Evolutionary conservation across 768 basidiomycete species (phyloP).

Genomic region (Hebeloma cylindrosporum): DNA sequence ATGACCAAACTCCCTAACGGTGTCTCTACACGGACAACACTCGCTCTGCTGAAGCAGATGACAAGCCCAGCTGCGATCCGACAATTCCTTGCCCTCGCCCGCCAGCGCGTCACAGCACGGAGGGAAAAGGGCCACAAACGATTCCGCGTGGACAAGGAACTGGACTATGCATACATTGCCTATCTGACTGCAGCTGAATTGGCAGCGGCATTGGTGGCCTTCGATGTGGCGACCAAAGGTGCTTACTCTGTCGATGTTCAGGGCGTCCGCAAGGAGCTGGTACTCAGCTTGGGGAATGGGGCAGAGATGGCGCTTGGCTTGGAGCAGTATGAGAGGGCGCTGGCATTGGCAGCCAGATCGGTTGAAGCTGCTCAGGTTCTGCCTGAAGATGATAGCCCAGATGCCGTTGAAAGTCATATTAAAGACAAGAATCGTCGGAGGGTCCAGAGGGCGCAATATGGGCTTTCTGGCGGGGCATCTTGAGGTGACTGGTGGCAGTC

Average conservation of each 20-base stretch:
- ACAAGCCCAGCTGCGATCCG: slow-evolving; percentile 22
- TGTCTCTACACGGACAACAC: slow-evolving; percentile 15
- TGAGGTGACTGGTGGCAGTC: no score
- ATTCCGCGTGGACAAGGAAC: slow-evolving; percentile 13
- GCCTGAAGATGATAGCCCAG: slow-evolving; percentile 4
- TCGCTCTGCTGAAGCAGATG: slow-evolving; percentile 25
- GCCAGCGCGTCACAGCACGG: slow-evolving; percentile 19
- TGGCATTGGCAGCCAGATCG: slow-evolving; percentile 25
- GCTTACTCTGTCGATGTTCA: slow-evolving; percentile 18
- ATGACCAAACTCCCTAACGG: slow-evolving; percentile 25
- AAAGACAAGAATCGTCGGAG: slow-evolving; percentile 25
- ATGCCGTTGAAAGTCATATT: slow-evolving; percentile 16
- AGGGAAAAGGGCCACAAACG: slow-evolving; percentile 23
- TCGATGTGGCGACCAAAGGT: slow-evolving; percentile 29
- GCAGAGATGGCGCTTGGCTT: slow-evolving; percentile 34
- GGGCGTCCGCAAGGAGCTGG: slow-evolving; percentile 28
- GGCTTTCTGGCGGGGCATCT: no score
- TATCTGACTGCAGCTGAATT: slow-evolving; percentile 33
- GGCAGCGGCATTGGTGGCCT: slow-evolving; percentile 29
- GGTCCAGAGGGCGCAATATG: slow-evolving; percentile 11
- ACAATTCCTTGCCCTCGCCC: slow-evolving; percentile 21
- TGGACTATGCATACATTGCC: slow-evolving; percentile 22
- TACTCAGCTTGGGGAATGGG: slow-evolving; percentile 33
- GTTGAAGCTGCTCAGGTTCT: slow-evolving; percentile 21
- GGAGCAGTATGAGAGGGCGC: slow-evolving; percentile 21